Evolutionary conservation across 148 eudicot genomes (phyloP).

Genomic region (Simmondsia chinensis): DNA sequence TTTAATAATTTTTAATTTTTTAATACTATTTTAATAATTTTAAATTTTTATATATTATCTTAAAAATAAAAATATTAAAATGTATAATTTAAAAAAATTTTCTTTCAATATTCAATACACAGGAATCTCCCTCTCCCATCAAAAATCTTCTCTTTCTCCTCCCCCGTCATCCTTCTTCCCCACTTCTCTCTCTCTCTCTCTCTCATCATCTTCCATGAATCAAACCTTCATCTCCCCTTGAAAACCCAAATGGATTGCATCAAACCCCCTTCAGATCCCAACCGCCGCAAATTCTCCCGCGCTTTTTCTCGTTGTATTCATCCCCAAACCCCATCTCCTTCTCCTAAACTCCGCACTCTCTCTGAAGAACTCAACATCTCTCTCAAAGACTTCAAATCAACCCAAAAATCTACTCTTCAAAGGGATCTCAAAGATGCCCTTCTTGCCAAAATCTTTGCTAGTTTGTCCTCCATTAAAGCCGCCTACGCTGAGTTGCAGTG

Average conservation of each 20-base stretch:
- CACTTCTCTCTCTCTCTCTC: neutral
- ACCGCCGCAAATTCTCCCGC: conserved; percentile 39
- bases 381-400: conserved; percentile 13
- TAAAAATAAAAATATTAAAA: too few relatives aligned
- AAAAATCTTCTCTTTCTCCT: neutral
- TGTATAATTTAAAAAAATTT: too few relatives aligned
- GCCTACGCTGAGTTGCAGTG: conserved; percentile 84
- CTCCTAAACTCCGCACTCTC: conserved; percentile 17
- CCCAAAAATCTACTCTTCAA: conserved; percentile 7
- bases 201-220: conserved; percentile 8
- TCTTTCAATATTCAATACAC: too few relatives aligned
- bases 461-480: conserved; percentile 61
- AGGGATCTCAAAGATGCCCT: conserved; percentile 57
- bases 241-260: conserved; percentile 37
- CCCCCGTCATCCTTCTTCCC: conserved; percentile 1
- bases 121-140: too few relatives aligned
- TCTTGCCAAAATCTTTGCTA: conserved; percentile 68
- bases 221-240: neutral
- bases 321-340: conserved; percentile 33
- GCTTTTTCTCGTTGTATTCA: conserved; percentile 43
- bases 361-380: conserved; percentile 24
- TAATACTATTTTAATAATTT: too few relatives aligned
- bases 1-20: too few relatives aligned
- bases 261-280: conserved; percentile 33
- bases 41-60: too few relatives aligned